A percentile compares a stretch with the other conserved stretches of the same genome.
These are phyloP conservation scores for Thermomucor indicae-seudaticae DNA, from an alignment of 371 early-diverging fungal species.

Conservation along the genomic window DNA sequence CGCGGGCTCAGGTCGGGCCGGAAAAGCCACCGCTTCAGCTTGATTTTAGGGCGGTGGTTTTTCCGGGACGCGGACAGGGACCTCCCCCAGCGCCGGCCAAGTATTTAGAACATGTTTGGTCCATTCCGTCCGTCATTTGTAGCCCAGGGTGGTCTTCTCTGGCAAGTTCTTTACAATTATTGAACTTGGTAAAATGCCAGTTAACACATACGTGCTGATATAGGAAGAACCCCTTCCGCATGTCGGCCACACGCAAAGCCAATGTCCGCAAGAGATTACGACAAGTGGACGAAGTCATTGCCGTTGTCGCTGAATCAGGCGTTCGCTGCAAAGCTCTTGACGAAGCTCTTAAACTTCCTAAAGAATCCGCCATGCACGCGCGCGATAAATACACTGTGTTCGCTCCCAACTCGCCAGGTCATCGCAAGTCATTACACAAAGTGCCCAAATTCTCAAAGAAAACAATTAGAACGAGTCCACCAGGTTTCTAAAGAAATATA, in stretches of 20 bases:
- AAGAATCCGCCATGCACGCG: constrained; percentile 81
- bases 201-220: background rate
- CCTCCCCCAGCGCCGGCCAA: too few relatives aligned
- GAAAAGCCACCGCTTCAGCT: background rate
- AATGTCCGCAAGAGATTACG: constrained; percentile 90
- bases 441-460: constrained; percentile 94
- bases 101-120: constrained; percentile 74
- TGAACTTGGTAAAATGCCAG: background rate
- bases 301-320: constrained; percentile 78
- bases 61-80: constrained; percentile 2
- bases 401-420: constrained; percentile 72
- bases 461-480: constrained; percentile 78
- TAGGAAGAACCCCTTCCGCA: constrained; percentile 76
- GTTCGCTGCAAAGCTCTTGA: constrained; percentile 87
- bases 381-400: constrained; percentile 93
- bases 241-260: constrained; percentile 91
- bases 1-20: background rate
- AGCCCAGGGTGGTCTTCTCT: constrained; percentile 68
- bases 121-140: constrained; percentile 68
- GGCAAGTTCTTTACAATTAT: constrained; percentile 34
- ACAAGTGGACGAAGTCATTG: constrained; percentile 88
- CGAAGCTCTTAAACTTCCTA: constrained; percentile 69
- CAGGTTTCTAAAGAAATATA: constrained; percentile 55
- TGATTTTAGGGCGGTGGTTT: background rate
- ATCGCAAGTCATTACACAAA: constrained; percentile 94